These are phyloP conservation scores for Scheffersomyces parashehatae DNA, from an alignment of 1,139 yeast genomes.

Conservation along the genomic window DNA sequence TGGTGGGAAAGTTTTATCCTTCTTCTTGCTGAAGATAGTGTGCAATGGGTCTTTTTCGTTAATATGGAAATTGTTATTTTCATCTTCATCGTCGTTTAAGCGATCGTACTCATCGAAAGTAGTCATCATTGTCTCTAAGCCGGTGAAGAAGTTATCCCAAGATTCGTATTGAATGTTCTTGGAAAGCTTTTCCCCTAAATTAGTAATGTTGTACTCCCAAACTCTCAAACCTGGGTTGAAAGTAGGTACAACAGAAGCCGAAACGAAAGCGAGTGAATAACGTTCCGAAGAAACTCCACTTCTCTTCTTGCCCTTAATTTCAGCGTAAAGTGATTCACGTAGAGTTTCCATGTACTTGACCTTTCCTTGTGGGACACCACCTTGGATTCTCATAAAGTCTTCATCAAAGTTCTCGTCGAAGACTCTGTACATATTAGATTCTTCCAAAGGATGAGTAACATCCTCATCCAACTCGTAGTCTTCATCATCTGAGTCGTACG, in stretches of 20 bases:
- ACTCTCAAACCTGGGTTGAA: slow-evolving; percentile 80
- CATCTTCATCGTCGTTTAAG: slow-evolving; percentile 18
- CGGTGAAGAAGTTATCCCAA: slow-evolving; percentile 58
- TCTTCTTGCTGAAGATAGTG: slow-evolving; percentile 21
- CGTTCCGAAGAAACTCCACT: slow-evolving; percentile 54
- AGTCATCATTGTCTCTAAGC: slow-evolving; percentile 36
- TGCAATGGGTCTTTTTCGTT: slow-evolving; percentile 20
- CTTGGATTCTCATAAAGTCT: slow-evolving; percentile 34
- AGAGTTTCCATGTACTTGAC: slow-evolving; percentile 60
- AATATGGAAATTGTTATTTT: slow-evolving; percentile 21
- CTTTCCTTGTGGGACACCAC: slow-evolving; percentile 68
- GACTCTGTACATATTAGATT: slow-evolving; percentile 4
- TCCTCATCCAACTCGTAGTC: slow-evolving; percentile 10
- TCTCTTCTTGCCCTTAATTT: slow-evolving; percentile 42
- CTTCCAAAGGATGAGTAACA: slow-evolving; percentile 7
- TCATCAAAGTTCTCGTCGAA: slow-evolving; percentile 9
- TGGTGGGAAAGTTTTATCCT: slow-evolving; percentile 69
- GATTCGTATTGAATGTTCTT: slow-evolving; percentile 27
- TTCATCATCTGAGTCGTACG: slow-evolving; percentile 10
- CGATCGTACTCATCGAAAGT: slow-evolving; percentile 9
- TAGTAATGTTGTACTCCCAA: slow-evolving; percentile 81
- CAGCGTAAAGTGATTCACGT: slow-evolving; percentile 52
- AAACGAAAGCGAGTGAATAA: slow-evolving; percentile 68
- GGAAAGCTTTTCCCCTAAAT: slow-evolving; percentile 12
- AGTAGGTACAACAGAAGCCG: slow-evolving; percentile 81